These are phyloP conservation scores for Sporothrix brasiliensis DNA, from an alignment of 2,329 filamentous ascomycete genomes.

Conservation along the genomic window DNA sequence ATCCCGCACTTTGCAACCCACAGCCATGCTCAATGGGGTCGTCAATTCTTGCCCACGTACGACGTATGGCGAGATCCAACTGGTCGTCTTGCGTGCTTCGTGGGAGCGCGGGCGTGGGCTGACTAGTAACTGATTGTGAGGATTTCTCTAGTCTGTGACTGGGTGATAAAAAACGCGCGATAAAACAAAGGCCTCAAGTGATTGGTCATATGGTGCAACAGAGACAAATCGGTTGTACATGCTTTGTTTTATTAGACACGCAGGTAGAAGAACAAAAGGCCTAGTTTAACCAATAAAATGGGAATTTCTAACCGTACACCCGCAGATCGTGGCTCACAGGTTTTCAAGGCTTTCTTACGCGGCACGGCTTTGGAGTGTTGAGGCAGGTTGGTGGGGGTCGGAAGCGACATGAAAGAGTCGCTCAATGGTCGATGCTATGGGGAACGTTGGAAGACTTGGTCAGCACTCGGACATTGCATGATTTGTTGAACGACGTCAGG, in stretches of 20 bases:
- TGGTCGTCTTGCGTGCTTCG: slow-evolving; percentile 25
- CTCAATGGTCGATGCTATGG: slow-evolving; percentile 40
- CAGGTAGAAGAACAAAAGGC: background rate
- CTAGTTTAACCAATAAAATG: background rate
- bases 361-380: background rate
- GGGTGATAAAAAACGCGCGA: background rate
- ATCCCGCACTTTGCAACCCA: background rate
- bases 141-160: background rate
- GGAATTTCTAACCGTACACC: background rate
- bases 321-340: background rate
- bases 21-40: background rate
- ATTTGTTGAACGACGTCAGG: slow-evolving; percentile 30
- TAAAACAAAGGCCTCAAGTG: background rate
- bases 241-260: background rate
- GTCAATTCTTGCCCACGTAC: background rate
- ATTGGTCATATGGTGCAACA: background rate
- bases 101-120: slow-evolving; percentile 10
- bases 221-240: background rate
- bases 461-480: slow-evolving; percentile 37
- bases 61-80: slow-evolving; percentile 17
- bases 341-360: background rate
- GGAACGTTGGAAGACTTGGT: slow-evolving; percentile 34
- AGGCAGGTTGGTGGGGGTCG: background rate
- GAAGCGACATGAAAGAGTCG: background rate
- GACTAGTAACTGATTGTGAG: slow-evolving; percentile 1